Evolutionary conservation across 2,329 filamentous ascomycete species (phyloP).

Genomic region (Alternaria conjuncta): DNA sequence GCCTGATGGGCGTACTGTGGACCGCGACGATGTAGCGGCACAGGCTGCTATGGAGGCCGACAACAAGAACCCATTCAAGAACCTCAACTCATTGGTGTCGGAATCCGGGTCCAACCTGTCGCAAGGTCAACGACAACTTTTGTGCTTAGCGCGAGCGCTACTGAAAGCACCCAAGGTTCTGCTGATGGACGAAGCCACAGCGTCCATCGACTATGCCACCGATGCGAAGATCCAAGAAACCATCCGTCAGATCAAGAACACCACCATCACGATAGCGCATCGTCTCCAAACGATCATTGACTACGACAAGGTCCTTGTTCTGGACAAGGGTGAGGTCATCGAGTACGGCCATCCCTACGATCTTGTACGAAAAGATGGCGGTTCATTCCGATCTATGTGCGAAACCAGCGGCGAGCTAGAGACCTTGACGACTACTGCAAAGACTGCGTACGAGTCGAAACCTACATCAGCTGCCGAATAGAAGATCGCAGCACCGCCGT

Average conservation of each 20-base stretch:
- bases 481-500: neutral
- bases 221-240: conserved; percentile 97
- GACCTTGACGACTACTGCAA: conserved; percentile 62
- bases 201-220: conserved; percentile 95
- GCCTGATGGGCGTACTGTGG: conserved; percentile 35
- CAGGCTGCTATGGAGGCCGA: conserved; percentile 57
- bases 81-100: conserved; percentile 80
- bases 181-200: conserved; percentile 99
- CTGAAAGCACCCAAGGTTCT: conserved; percentile 90
- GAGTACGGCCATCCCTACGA: conserved; percentile 92
- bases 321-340: conserved; percentile 85
- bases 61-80: conserved; percentile 95
- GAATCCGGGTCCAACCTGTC: conserved; percentile 95
- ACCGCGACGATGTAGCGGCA: conserved; percentile 30
- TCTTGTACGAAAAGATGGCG: conserved; percentile 67
- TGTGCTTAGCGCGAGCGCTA: conserved; percentile 91
- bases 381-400: conserved; percentile 72
- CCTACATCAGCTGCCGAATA: neutral
- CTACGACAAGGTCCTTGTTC: conserved; percentile 94
- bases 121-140: conserved; percentile 91
- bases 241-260: conserved; percentile 87
- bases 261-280: conserved; percentile 96
- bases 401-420: conserved; percentile 69
- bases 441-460: conserved; percentile 50
- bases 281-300: conserved; percentile 95